Percentiles rank a stretch among this genome's conserved stretches.
Conservation (phyloP, 2,329 filamentous ascomycete species). For the Exophiala aquamarina region DNA sequence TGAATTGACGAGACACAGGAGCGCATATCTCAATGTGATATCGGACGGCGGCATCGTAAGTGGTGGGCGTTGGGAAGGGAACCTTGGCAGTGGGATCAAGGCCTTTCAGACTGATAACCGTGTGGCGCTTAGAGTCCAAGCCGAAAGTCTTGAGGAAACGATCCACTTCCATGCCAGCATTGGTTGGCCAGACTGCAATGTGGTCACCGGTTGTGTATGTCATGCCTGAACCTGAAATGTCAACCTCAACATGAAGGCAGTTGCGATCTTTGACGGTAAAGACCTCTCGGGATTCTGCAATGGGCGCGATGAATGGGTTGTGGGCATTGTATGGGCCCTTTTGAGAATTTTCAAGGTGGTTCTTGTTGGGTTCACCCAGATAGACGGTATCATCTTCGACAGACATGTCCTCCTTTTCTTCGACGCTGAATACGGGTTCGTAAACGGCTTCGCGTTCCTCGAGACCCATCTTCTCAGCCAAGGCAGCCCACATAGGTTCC, state of each 20-base stretch:
- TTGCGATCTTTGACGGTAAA: constrained; percentile 89
- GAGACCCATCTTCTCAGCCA: constrained; percentile 79
- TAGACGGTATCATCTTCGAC: constrained; percentile 80
- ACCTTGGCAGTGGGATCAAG: constrained; percentile 95
- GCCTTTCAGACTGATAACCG: constrained; percentile 83
- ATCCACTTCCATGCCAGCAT: constrained; percentile 88
- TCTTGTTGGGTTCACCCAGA: constrained; percentile 92
- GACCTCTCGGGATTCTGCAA: constrained; percentile 84
- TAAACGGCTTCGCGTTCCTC: constrained; percentile 96
- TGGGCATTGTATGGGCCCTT: constrained; percentile 94
- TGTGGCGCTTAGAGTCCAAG: constrained; percentile 72
- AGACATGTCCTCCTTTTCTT: constrained; percentile 71
- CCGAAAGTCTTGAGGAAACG: constrained; percentile 79
- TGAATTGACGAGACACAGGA: constrained; percentile 92
- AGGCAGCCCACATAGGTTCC: constrained; percentile 93
- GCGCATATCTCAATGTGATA: constrained; percentile 98
- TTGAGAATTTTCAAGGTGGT: constrained; percentile 80
- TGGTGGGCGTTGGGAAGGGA: constrained; percentile 94
- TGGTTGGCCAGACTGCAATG: constrained; percentile 95
- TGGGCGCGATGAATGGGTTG: constrained; percentile 95
- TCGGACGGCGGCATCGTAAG: constrained; percentile 86
- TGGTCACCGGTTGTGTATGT: constrained; percentile 96
- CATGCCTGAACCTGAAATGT: constrained; percentile 84
- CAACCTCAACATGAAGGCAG: constrained; percentile 94
- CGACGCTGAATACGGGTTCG: constrained; percentile 85